Base-by-base conservation (phyloP, 371 early-diverging fungal genomes). In the Fennellomyces sp. region DNA sequence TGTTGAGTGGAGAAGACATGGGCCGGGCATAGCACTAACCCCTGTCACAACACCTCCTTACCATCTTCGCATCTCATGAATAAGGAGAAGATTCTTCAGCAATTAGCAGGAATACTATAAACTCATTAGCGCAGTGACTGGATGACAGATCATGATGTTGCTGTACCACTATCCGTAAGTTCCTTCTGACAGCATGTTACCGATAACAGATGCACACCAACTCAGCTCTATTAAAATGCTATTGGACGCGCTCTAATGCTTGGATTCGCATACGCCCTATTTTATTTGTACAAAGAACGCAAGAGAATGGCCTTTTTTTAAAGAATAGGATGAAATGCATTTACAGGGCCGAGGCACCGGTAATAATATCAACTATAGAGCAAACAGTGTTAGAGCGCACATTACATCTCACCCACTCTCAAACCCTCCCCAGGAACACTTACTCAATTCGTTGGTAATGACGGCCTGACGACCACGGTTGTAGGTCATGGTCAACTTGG, bases 381-480 rank as follows among this genome's bases (percentile, higher is more conserved):
- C 23, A 36, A 31, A 29, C 25, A 23, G 36, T 5, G 25, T 10
- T 36, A 36, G 19, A 21, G 29, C 3, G 41, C 21, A 28, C 8
- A 28, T 33, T 39, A 15, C 19, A 17, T 29, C 8, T 56, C 30
- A 27, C 29, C 33, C 25, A 39, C 5, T 21, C 21, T 56, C n/a
- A 61, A 42, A 52, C 25, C n/a, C n/a, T n/a, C n/a, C n/a, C n/a
- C n/a, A 13, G 17, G 12, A 21, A 52, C 26, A 66, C 81, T 70
- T 79, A 82, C 80, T 91, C 65, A 97, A 86, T 78, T 97, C 96
- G 86, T 96, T 97, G 73, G 97, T 97, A 81, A 97, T 97, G 65
- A 89, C 88, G 60, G 97, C 95, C 78, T 97, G 97, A 81, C 97
- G 94, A 82, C 92, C 89, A 71, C 97, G 91, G 88, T 97, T 96